These are phyloP conservation scores for Diaporthe destruens DNA, from an alignment of 2,329 filamentous ascomycete species.

Conservation along the genomic window DNA sequence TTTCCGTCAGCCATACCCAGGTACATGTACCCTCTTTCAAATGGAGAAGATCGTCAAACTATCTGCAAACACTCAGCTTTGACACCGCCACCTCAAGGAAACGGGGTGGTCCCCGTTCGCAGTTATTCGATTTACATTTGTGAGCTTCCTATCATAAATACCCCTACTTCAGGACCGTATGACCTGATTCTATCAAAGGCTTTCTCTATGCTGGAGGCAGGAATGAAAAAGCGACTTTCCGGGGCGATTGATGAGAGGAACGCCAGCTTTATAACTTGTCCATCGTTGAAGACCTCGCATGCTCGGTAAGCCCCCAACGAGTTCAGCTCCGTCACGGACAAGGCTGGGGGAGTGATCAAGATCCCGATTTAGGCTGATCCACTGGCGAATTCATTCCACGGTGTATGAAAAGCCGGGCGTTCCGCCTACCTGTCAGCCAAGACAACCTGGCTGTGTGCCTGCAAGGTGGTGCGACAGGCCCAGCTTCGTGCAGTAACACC, in stretches of 20 bases:
- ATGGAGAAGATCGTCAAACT: background rate
- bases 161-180: background rate
- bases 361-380: background rate
- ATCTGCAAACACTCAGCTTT: background rate
- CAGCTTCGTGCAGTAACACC: constrained; percentile 5
- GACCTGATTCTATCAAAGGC: background rate
- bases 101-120: too few species aligned
- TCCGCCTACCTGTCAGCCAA: constrained; percentile 16
- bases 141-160: background rate
- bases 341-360: background rate
- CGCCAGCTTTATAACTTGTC: background rate
- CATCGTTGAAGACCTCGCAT: background rate
- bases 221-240: background rate
- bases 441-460: constrained; percentile 28
- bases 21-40: background rate
- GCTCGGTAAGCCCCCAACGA: background rate
- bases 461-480: background rate
- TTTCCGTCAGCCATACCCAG: background rate
- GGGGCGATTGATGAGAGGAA: background rate
- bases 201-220: rapidly evolving
- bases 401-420: constrained; percentile 1
- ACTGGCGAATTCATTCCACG: background rate
- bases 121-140: background rate
- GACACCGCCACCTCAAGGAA: too few species aligned
- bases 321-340: background rate